Evolutionary conservation across 2,329 filamentous ascomycete genomes (phyloP), one percentile per base, ranked within the genome.

Genomic region (Tothia fuscella): DNA sequence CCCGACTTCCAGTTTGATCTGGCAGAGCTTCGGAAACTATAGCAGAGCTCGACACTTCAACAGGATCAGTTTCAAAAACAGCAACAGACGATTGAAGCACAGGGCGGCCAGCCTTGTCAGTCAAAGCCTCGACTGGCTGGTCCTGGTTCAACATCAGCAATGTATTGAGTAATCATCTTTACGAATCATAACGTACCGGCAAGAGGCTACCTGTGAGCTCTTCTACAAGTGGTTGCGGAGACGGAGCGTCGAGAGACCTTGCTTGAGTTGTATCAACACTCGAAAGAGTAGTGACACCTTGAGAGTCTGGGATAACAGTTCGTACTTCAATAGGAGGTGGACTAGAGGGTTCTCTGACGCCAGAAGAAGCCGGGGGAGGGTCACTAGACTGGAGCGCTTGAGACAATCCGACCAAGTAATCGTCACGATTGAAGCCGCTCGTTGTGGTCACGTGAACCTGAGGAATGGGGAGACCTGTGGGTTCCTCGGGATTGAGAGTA

Each of bases 321-420:
- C 19, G 39, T 21, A 31, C 10, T 24, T 24, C 22, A 12, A 14
- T 26, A n/a, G n/a, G n/a, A n/a, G n/a, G n/a, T 37, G 25, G 35
- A 10, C 22, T 37, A 16, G 12, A 17, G 13, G 17, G 21, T 16
- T 37, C 21, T 21, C 35, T n/a, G 28, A 37, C 35, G 22, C 22
- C 22, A 37, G 35, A 25, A 17, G 25, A 25, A 30, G 38, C n/a
- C 38, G 30, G 38, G 17, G 14, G 14, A 20, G 38, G 20, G 21
- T 13, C 26, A 16, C 34, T 4, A 16, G 20, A 16, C 28, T 32
- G 14, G 16, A 22, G 16, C 13, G n/a, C 17, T 31, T 41, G 39
- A 20, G 39, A 41, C 30, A 41, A 31, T 20, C 30, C 39, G 24
- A 31, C 30, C 39, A 24, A 20, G 30, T 41, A 41, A 13, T 41